Base-by-base conservation (phyloP, 306 rosid genomes). In the Oxytropis ochrocephala region DNA sequence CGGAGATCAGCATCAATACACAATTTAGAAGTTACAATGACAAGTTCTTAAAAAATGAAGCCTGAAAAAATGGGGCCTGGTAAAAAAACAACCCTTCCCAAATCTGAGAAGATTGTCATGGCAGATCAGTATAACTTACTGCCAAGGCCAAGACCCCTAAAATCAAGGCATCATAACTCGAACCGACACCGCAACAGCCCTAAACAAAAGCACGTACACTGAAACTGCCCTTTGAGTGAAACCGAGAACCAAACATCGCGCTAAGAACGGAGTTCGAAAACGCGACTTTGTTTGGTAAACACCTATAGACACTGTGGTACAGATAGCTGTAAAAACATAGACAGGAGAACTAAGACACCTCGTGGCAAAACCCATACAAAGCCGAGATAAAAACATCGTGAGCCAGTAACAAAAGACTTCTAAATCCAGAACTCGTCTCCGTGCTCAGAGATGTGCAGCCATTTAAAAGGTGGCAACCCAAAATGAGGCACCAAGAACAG, bases 111-210 rank as follows among this genome's bases (percentile, higher is more conserved):
- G 86, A 67, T 70, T 80, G 90, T 84, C 84, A 63, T 81, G 96
- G 91, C 96, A 89, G 89, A 81, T 80, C 29, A 73, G 80, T 73
- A 82, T 63, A 75, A 85, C 80, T 64, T 6, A 90, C 95, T 83
- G 91, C 96, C 98, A 83, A 3, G 49, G 87, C 99, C 99, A 80
- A 92, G 78, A 79, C 84, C 89, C 90, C 72, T n/a, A 11, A 46
- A 69, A 41, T 70, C 80, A 80, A 84, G 91, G 87, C 95, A 68
- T 77, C 96, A 81, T 52, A 78, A 70, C 67, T 55, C 69, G 29
- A 85, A 83, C 96, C 48, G 67, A 47, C 64, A 70, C 79, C 70
- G 79, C 87, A 84, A 80, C 88, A 42, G 14, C n/a, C 68, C 63
- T 51, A 67, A 44, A 44, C 48, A 38, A 39, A 72, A 75, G 17